phyloP scores from a whole-genome alignment of 805 yeast species.

The Henningerozyma blattae region DNA sequence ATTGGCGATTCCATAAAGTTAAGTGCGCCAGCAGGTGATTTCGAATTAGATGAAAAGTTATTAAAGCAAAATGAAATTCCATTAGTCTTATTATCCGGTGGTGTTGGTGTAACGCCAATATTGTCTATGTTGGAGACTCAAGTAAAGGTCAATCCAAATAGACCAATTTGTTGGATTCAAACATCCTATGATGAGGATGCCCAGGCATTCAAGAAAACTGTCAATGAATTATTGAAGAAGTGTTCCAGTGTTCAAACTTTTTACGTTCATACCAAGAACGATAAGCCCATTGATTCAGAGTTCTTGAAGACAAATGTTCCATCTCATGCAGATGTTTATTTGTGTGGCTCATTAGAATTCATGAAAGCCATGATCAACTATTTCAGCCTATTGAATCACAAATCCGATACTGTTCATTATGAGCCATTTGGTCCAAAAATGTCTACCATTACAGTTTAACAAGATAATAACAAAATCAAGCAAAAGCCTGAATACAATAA shows the following conservation, averaged over 20 bases:
- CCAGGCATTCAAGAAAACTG: conserved; percentile 17
- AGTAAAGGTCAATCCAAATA: conserved; percentile 13
- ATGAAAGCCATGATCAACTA: conserved; percentile 17
- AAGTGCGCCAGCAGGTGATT: conserved; percentile 50
- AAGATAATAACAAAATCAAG: too few relatives aligned
- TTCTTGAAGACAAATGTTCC: conserved; percentile 17
- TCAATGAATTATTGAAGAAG: conserved; percentile 12
- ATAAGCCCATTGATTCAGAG: conserved; percentile 15
- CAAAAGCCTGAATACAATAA: too few relatives aligned
- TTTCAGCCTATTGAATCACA: conserved; percentile 11
- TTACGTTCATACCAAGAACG: conserved; percentile 13
- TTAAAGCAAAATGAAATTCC: conserved; percentile 23
- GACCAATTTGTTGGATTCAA: conserved; percentile 24
- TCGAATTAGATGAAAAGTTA: conserved; percentile 24
- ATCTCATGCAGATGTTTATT: conserved; percentile 19
- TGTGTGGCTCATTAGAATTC: conserved; percentile 23
- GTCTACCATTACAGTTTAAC: conserved; percentile 15
- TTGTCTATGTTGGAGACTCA: conserved; percentile 37
- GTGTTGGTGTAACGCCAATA: conserved; percentile 59
- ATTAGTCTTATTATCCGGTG: conserved; percentile 41
- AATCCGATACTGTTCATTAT: conserved; percentile 19
- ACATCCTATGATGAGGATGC: conserved; percentile 13
- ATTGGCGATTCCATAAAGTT: conserved; percentile 38
- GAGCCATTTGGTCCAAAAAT: conserved; percentile 27
- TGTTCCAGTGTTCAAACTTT: conserved; percentile 7